phyloP scores from a whole-genome alignment of 148 eudicot genomes.

The Pouteria glomerata region DNA sequence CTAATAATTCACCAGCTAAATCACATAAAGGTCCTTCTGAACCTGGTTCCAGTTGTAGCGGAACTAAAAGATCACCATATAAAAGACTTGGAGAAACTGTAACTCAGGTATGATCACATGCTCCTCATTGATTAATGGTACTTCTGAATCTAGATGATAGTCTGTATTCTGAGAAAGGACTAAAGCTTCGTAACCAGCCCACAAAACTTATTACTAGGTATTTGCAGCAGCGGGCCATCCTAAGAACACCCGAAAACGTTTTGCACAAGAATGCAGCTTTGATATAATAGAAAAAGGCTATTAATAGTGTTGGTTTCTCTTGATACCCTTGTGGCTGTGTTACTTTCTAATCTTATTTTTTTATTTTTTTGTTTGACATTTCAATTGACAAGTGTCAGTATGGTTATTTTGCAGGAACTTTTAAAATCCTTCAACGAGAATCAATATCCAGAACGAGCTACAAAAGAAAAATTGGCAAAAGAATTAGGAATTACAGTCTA shows the following conservation, averaged over 20 bases:
- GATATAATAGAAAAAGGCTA: too few species aligned
- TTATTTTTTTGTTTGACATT: too few species aligned
- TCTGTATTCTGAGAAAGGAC: not conserved
- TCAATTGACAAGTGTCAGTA: too few species aligned
- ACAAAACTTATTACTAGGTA: not conserved
- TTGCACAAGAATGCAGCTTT: too few species aligned
- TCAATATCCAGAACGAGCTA: conserved; percentile 60
- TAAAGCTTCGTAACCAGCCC: not conserved
- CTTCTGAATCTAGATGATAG: not conserved
- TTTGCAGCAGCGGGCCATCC: too few species aligned
- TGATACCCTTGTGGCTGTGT: too few species aligned
- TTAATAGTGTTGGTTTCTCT: too few species aligned
- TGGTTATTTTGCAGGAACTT: conserved; percentile 62
- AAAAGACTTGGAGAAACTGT: conserved; percentile 58
- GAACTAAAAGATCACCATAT: conserved; percentile 25
- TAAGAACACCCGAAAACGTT: too few species aligned
- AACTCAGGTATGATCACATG: conserved; percentile 56
- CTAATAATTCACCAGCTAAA: conserved; percentile 21
- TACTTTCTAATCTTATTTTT: too few species aligned
- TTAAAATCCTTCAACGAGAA: conserved; percentile 67
- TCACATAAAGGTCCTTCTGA: conserved; percentile 23
- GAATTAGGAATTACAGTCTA: conserved; percentile 53
- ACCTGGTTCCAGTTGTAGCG: conserved; percentile 35
- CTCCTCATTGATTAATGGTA: not conserved
- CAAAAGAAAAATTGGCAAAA: conserved; percentile 60